Evolutionary conservation across 139 green algal genomes (phyloP).

Genomic region (Volvox reticuliferus): DNA sequence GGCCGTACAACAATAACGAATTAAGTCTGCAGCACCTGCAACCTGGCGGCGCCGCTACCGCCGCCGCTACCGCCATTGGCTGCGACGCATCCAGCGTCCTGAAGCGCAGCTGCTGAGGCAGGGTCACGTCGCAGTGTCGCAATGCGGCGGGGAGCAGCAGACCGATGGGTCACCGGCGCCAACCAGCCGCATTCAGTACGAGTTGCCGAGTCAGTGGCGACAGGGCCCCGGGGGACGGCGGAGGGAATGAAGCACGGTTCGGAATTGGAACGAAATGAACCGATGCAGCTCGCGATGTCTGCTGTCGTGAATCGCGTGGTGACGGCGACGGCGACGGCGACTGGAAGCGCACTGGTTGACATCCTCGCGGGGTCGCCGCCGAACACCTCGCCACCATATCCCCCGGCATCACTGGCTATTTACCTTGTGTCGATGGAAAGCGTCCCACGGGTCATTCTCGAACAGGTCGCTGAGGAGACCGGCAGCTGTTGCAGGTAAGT

Average conservation of each 20-base stretch:
- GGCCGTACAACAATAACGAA: not conserved
- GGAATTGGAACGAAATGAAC: not conserved
- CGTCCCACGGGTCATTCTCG: conserved; percentile 31
- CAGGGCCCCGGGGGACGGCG: not conserved
- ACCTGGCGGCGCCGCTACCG: not conserved
- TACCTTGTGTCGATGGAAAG: conserved; percentile 17
- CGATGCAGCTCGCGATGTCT: too few species aligned
- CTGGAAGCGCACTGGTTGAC: not conserved
- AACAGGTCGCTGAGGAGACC: conserved; percentile 21
- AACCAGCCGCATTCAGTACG: too few species aligned
- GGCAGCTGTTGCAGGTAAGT: conserved; percentile 8
- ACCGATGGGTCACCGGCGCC: not conserved
- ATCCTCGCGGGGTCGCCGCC: not conserved
- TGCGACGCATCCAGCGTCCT: not conserved
- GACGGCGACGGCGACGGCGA: not conserved
- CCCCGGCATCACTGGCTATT: not conserved
- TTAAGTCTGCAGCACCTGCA: not conserved
- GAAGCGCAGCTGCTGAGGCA: not conserved
- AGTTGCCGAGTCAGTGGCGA: not conserved
- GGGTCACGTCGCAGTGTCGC: not conserved
- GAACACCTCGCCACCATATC: not conserved
- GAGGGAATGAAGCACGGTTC: not conserved
- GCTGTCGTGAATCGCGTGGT: not conserved
- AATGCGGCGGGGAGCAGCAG: not conserved
- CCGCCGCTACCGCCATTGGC: not conserved